These are phyloP conservation scores for Grigorovia jiainica DNA, from an alignment of 805 yeast genomes.

Conservation along the genomic window DNA sequence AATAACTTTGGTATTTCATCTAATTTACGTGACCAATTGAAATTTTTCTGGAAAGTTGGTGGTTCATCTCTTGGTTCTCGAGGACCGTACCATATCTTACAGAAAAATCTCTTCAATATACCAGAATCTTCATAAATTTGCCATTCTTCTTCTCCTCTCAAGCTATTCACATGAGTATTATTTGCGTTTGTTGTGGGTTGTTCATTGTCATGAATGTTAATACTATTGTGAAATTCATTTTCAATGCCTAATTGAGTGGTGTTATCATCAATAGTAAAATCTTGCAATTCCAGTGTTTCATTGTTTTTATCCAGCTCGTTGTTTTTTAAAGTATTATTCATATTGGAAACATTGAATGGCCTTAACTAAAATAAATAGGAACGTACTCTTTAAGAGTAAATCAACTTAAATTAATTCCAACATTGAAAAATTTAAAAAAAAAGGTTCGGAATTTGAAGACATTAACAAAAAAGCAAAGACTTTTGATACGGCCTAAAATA, in stretches of 20 bases:
- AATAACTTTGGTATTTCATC: conserved; percentile 39
- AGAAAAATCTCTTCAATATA: conserved; percentile 18
- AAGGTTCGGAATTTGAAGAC: too few relatives aligned
- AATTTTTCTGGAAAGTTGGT: conserved; percentile 30
- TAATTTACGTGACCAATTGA: conserved; percentile 18
- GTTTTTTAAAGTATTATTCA: too few relatives aligned
- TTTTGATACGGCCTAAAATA: too few relatives aligned
- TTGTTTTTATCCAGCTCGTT: background rate
- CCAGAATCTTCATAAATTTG: conserved; percentile 9
- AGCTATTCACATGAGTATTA: too few relatives aligned
- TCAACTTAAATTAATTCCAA: too few relatives aligned
- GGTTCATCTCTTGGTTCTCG: conserved; percentile 36
- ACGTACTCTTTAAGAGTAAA: too few relatives aligned
- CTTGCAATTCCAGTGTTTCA: background rate
- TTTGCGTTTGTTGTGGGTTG: background rate
- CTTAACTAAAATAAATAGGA: too few relatives aligned
- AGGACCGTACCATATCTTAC: conserved; percentile 52
- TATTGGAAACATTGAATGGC: too few relatives aligned
- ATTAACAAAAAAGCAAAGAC: too few relatives aligned
- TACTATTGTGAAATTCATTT: background rate
- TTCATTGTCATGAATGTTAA: background rate
- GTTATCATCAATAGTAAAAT: background rate
- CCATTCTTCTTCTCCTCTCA: conserved; percentile 17
- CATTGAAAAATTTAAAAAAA: too few relatives aligned
- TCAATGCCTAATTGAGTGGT: background rate